Evolutionary conservation across 768 basidiomycete species (phyloP), one percentile per base, ranked within the genome.

Genomic region (Chalciporus pseudorubinellus): DNA sequence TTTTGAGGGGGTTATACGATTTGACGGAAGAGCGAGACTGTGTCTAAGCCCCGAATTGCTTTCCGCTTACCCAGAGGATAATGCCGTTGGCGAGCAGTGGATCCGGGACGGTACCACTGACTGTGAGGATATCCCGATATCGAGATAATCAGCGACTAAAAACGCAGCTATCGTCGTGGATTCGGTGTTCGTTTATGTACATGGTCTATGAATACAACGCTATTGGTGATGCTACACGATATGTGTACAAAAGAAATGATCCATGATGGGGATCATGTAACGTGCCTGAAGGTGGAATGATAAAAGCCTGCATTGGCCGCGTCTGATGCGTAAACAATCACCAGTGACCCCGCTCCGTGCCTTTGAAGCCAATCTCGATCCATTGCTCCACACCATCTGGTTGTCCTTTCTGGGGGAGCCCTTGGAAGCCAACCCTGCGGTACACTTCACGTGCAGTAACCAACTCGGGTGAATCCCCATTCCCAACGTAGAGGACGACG

Each of bases 401-500:
- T 14, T 61, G 56, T 12, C 52, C 64, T 22, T 56, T 58, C 9
- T 59, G 44, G 54, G 31, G 8, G 14, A 87, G 70, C 6, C 84
- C 87, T 16, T 71, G 66, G 55, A 91, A 92, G 3, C 88, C 89
- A 14, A 89, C 80, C 2, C 75, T 77, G 41, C 72, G 60, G 61
- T 90, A 92, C 3, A 87, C 80, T 2, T 65, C 74, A 0, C 72
- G 76, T 2, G 77, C 80, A 55, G 86, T 81, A 29, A 71, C 66
- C 26, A 62, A 39, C 18, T 56, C 59, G 1, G 10, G 4, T 14
- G 46, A 40, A 55, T 80, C 70, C 2, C 81, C 85, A 49, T 80
- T 74, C 1, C 82, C 87, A 14, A 89, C 87, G 54, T 84, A 91
- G 4, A 90, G 74, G 1, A 82, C 82, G 19, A 90, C 73, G 2